Evolutionary conservation across 345 rosid genomes (phyloP).

Genomic region (Acer campestre): DNA sequence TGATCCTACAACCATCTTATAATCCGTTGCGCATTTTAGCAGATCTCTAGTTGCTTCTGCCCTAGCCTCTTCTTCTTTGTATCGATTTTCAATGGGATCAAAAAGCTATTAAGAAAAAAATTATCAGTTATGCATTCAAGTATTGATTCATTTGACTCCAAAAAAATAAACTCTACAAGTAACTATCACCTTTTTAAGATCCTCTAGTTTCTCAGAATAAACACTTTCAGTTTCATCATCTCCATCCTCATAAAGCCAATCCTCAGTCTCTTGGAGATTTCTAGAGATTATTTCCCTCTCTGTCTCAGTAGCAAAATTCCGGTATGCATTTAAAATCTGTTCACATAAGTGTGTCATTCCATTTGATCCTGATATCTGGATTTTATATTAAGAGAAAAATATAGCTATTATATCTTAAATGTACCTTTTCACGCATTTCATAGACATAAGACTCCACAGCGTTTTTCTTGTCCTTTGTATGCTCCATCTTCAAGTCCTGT

Average conservation of each 20-base stretch:
- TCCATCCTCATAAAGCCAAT: conserved; percentile 89
- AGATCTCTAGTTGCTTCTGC: conserved; percentile 45
- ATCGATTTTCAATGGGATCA: conserved; percentile 67
- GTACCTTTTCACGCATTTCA: conserved; percentile 86
- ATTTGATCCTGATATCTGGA: not conserved
- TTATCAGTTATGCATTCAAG: conserved; percentile 3
- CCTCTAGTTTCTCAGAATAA: conserved; percentile 55
- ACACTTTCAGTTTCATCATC: conserved; percentile 72
- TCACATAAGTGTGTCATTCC: conserved; percentile 10
- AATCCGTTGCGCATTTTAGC: conserved; percentile 46
- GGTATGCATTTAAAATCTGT: conserved; percentile 64
- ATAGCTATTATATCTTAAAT: not conserved
- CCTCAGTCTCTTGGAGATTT: conserved; percentile 72
- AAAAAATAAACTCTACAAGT: not conserved
- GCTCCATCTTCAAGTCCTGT: conserved; percentile 70
- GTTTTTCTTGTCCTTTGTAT: conserved; percentile 69
- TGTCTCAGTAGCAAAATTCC: conserved; percentile 52
- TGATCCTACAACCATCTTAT: conserved; percentile 46
- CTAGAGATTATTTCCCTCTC: conserved; percentile 63
- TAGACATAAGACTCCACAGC: conserved; percentile 82
- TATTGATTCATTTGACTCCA: conserved; percentile 1
- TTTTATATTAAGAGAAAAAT: not conserved
- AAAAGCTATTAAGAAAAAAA: conserved; percentile 44
- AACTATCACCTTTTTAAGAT: conserved; percentile 53
- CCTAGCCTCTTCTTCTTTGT: conserved; percentile 66